Conservation (phyloP, 345 rosid species). For the Eutrema japonicum region DNA sequence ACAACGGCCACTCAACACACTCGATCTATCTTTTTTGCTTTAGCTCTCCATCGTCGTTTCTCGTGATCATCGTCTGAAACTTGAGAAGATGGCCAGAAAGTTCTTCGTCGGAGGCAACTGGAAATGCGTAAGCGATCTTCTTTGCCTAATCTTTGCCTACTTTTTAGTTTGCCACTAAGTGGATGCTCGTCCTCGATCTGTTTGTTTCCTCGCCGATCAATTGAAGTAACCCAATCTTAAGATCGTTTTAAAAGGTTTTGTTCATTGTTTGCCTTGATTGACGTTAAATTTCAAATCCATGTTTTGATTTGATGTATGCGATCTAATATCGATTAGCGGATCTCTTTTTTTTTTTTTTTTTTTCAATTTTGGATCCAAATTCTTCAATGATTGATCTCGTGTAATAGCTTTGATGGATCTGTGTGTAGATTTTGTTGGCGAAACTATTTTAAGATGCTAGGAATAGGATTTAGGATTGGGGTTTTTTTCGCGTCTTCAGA, state of each 20-base stretch:
- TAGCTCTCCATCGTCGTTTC: slow-evolving; percentile 19
- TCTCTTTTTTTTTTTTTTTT: not conserved
- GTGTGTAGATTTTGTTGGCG: not conserved
- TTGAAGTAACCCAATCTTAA: slow-evolving; percentile 11
- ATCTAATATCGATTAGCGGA: slow-evolving; percentile 4
- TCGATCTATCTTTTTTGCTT: slow-evolving; percentile 33
- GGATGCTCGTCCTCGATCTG: slow-evolving; percentile 18
- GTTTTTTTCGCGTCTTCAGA: not conserved
- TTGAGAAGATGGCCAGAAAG: slow-evolving; percentile 63
- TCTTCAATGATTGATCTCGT: not conserved
- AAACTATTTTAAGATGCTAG: not conserved
- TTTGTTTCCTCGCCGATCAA: slow-evolving; percentile 23
- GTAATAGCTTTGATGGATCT: slow-evolving; percentile 10
- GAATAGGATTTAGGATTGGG: not conserved
- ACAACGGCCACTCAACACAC: slow-evolving; percentile 42
- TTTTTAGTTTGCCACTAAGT: not conserved
- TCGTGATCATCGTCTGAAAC: slow-evolving; percentile 40
- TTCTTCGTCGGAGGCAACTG: slow-evolving; percentile 98
- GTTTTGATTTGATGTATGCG: not conserved
- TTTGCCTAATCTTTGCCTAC: not conserved
- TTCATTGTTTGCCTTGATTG: not conserved
- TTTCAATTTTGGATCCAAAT: not conserved
- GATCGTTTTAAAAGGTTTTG: not conserved
- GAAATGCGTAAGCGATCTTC: slow-evolving; percentile 78
- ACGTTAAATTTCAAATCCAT: slow-evolving; percentile 4